Evolutionary conservation across 257 asterid species (phyloP).

Genomic region (Scutellaria baicalensis): DNA sequence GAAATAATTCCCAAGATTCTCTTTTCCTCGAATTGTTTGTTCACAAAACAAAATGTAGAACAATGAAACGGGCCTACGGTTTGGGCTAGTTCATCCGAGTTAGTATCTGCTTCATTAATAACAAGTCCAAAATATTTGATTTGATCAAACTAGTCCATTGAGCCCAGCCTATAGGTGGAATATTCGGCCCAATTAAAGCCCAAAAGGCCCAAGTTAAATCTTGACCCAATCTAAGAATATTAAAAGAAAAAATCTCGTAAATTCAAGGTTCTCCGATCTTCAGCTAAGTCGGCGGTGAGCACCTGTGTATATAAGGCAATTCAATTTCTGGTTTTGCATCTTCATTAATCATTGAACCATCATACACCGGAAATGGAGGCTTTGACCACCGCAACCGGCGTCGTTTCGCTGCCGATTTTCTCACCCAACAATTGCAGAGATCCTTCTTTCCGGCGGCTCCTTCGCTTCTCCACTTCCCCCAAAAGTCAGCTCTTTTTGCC

Average conservation of each 20-base stretch:
- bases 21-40: no score
- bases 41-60: no score
- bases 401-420: slow-evolving; percentile 43
- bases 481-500: slow-evolving; percentile 33
- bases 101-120: no score
- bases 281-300: neutral
- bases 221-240: neutral
- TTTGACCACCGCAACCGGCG: slow-evolving; percentile 36
- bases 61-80: no score
- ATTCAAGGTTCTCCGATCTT: slow-evolving; percentile 8
- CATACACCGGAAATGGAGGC: slow-evolving; percentile 47
- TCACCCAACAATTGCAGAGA: slow-evolving; percentile 34
- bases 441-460: slow-evolving; percentile 32
- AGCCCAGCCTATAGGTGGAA: no score
- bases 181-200: neutral
- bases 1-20: no score
- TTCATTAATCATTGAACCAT: neutral
- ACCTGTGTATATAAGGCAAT: neutral
- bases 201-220: neutral
- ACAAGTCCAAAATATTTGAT: neutral
- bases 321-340: neutral
- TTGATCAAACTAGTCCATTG: no score
- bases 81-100: no score
- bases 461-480: slow-evolving; percentile 55
- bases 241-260: neutral